Evolutionary conservation across 139 green algal species (phyloP).

Genomic region (Chlorella sorokiniana): DNA sequence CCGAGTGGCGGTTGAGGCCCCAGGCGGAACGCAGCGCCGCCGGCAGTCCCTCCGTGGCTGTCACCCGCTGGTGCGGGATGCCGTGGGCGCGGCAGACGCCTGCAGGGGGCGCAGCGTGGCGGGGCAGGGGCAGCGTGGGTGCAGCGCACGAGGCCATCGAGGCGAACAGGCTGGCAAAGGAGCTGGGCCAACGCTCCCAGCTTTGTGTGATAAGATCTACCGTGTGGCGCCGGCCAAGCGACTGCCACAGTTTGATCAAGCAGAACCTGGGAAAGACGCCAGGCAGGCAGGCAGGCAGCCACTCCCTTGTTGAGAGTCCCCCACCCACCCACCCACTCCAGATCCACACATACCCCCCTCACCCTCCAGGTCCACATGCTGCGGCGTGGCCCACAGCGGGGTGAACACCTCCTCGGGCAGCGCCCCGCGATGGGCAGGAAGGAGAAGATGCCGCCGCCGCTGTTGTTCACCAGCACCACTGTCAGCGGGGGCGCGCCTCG

Average conservation of each 20-base stretch:
- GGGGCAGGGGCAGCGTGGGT: neutral
- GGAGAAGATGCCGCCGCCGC: conserved; percentile 95
- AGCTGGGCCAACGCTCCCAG: neutral
- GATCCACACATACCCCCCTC: neutral
- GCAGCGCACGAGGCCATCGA: neutral
- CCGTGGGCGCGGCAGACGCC: conserved; percentile 80
- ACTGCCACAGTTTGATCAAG: too few species aligned
- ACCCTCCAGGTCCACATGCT: conserved; percentile 84
- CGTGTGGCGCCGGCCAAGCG: too few species aligned
- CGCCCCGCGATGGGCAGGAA: conserved; percentile 89
- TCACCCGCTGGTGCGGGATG: conserved; percentile 79
- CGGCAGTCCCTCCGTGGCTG: conserved; percentile 53
- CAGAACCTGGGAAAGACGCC: too few species aligned
- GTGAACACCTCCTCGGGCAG: conserved; percentile 78
- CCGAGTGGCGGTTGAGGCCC: conserved; percentile 78
- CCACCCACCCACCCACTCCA: neutral
- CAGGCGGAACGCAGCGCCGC: conserved; percentile 77
- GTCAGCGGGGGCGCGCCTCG: conserved; percentile 80
- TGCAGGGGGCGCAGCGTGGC: conserved; percentile 29
- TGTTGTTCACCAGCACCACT: conserved; percentile 96
- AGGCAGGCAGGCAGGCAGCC: neutral
- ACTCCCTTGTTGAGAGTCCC: too few species aligned
- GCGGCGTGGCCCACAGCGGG: conserved; percentile 90
- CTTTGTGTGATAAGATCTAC: too few species aligned
- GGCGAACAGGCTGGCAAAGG: neutral